Evolutionary conservation across 129 eudicot species (phyloP).

Genomic region (Daucus carota): DH1_v3.0 NC_030387.2:37264001-37264500

Average conservation of each 20-base stretch:
- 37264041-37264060: not conserved
- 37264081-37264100: not conserved
- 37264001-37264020: too few relatives aligned
- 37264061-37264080: slow-evolving; percentile 11
- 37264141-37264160: not conserved
- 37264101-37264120: slow-evolving; percentile 2
- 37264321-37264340: not conserved
- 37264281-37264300: slow-evolving; percentile 93
- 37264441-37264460: too few relatives aligned
- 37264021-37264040: too few relatives aligned
- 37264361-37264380: too few relatives aligned
- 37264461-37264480: too few relatives aligned
- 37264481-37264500: too few relatives aligned
- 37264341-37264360: not conserved
- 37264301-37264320: slow-evolving; percentile 93
- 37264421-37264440: too few relatives aligned
- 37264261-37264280: slow-evolving; percentile 85
- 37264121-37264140: not conserved
- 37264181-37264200: not conserved
- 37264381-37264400: too few relatives aligned
- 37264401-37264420: too few relatives aligned
- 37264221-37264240: slow-evolving; percentile 37
- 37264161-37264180: not conserved
- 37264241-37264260: slow-evolving; percentile 70
- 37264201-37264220: not conserved